phyloP scores from a whole-genome alignment of 129 eudicot species.

The Flaveria sonorensis region DNA sequence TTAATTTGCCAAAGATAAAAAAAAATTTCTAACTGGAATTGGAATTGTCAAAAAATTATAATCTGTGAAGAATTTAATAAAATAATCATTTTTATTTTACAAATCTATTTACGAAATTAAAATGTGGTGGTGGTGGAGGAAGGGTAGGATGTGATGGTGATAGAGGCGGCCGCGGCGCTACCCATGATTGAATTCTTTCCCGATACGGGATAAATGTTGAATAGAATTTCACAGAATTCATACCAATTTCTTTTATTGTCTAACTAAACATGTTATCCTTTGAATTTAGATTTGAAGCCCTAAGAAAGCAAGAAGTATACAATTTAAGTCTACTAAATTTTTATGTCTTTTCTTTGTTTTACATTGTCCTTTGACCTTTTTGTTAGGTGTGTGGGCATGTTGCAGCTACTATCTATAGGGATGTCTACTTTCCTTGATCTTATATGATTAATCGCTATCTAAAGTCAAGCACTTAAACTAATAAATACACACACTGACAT shows the following conservation, averaged over 20 bases:
- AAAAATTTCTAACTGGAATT: too few species aligned
- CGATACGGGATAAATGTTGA: too few species aligned
- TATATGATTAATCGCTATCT: slow-evolving; percentile 22
- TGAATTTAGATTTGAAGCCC: neutral
- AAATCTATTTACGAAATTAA: neutral
- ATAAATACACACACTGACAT: slow-evolving; percentile 23
- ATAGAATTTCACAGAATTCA: too few species aligned
- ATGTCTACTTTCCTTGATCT: slow-evolving; percentile 35
- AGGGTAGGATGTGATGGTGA: too few species aligned
- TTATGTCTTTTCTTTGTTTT: neutral
- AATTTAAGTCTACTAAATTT: slow-evolving; percentile 16
- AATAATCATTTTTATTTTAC: neutral
- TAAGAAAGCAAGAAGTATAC: neutral
- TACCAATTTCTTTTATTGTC: neutral
- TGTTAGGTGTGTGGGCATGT: slow-evolving; percentile 26
- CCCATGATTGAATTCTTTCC: neutral
- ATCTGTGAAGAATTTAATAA: neutral
- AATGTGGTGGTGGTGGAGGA: neutral
- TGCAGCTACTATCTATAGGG: slow-evolving; percentile 24
- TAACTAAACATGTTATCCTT: neutral
- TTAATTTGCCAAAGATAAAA: too few species aligned
- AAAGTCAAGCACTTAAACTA: slow-evolving; percentile 29
- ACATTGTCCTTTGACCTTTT: slow-evolving; percentile 23
- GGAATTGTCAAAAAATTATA: neutral
- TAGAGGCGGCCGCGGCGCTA: too few species aligned